Evolutionary conservation across 176 grass and related monocot species (phyloP), one percentile per base, ranked within the genome.

Genomic region (Poa annua): DNA sequence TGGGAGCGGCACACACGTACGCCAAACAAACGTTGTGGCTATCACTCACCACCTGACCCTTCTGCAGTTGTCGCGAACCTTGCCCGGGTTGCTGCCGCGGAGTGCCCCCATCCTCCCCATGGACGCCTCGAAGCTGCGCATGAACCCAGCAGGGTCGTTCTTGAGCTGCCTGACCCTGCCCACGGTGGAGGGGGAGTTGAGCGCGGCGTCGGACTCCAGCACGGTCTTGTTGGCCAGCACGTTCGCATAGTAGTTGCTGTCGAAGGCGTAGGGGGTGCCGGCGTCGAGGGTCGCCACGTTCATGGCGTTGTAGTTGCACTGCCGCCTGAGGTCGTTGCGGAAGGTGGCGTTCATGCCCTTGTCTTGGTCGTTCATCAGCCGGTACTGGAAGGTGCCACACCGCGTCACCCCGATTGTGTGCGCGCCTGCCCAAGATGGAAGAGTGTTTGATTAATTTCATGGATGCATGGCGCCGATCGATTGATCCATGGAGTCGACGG

Each of bases 31-130:
- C 33, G 32, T n/a, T 60, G 22, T 1, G 38, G 35, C 11, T 11
- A 66, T 84, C 13, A 20, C 38, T 77, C 71, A 92, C 61, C n/a
- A 35, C 87, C 73, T 87, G 73, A 83, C 64, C 73, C 32, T 77
- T 32, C 29, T 71, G 73, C 86, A 87, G 72, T 19, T 42, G 65
- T 16, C 63, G 52, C 63, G 80, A 29, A 87, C 53, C 73, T 83
- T 87, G 29, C 86, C 86, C 0, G 52, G 73, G 73, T 70, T 17
- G 41, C 1, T 10, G 32, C 50, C 51, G 21, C 73, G 86, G 61
- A 92, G 70, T 45, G 17, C 10, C 11, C 90, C 90, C 90, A 92
- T 92, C 53, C 21, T 92, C 9, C 80, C 87, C 90, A 92, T 92
- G 17, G 87, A 80, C 4, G 35, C 2, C 0, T 62, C 84, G 74